Evolutionary conservation across 179 eudicot genomes (phyloP).

Genomic region (Camellia oleifera): DNA sequence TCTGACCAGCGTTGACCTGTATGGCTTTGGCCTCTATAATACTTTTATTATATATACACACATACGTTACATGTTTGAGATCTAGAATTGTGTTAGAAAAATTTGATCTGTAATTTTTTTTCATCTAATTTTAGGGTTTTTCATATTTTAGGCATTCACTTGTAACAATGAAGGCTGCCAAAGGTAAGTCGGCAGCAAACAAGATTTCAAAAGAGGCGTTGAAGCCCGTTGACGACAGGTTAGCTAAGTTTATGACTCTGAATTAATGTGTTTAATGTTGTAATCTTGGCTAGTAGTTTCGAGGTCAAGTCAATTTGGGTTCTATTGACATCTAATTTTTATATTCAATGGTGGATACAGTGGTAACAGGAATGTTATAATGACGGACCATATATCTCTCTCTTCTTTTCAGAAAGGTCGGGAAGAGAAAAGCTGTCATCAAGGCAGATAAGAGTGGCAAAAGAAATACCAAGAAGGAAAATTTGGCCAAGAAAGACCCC

Average conservation of each 20-base stretch:
- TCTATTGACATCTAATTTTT: not conserved
- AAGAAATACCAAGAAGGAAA: conserved; percentile 30
- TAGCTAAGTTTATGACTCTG: not conserved
- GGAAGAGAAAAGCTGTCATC: conserved; percentile 40
- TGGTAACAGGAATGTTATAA: conserved; percentile 13
- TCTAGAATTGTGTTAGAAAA: not conserved
- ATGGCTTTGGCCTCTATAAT: not conserved
- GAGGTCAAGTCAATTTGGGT: not conserved
- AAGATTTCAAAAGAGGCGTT: conserved; percentile 35
- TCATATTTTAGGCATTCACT: not conserved
- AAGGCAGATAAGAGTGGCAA: conserved; percentile 26
- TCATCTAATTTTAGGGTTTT: not conserved
- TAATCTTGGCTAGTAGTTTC: not conserved
- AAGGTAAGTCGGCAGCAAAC: conserved; percentile 30
- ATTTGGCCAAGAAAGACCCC: conserved; percentile 46
- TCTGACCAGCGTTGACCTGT: not conserved
- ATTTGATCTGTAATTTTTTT: not conserved
- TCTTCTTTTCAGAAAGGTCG: conserved; percentile 41
- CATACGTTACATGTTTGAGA: not conserved
- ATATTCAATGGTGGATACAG: not conserved
- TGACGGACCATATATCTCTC: conserved; percentile 15
- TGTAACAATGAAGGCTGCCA: conserved; percentile 32
- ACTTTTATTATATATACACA: not conserved
- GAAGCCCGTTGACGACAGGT: conserved; percentile 52
- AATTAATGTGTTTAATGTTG: not conserved